Evolutionary conservation across 306 rosid genomes (phyloP), one percentile per base, ranked within the genome.

Genomic region (Vicia villosa): DNA sequence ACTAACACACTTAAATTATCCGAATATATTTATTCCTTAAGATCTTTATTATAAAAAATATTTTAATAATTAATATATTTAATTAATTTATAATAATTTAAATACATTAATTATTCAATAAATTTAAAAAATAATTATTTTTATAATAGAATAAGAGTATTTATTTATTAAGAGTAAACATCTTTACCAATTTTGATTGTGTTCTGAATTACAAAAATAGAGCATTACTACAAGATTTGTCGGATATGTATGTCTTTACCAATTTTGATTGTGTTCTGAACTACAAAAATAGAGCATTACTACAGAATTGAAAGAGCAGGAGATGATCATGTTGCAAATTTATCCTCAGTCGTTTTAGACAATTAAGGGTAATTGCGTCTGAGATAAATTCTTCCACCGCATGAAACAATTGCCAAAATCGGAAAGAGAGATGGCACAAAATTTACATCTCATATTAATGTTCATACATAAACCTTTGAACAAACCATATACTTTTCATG

Each of bases 321-420:
- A n/a, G n/a, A n/a, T n/a, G n/a, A n/a, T n/a, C n/a, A n/a, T n/a
- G n/a, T n/a, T n/a, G n/a, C 49, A 16, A 12, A 20, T 16, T 42
- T 63, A 22, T 77, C 54, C 68, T 56, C 1, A 8, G 40, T 55
- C 49, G 30, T 15, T 55, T 8, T 55, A 56, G 81, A 71, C 77
- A 43, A 54, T 34, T n/a, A 41, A 16, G 21, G 55, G 58, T 61
- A 36, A 57, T 58, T 22, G 8, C 63, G 32, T 71, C 50, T 50
- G 5, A 14, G 20, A 49, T 66, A 70, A 66, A 30, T 32, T 51
- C 36, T 15, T 34, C 54, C 46, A 56, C 36, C 4, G 2, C 17
- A 72, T 11, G 58, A 72, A 56, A 60, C 46, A 73, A 70, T 32
- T 55, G 67, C 21, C 41, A 22, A 32, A 26, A 40, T 12, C 7